These are phyloP conservation scores for Globisporangium radiosum DNA, from an alignment of 352 stramenopile genomes.

Conservation along the genomic window DNA sequence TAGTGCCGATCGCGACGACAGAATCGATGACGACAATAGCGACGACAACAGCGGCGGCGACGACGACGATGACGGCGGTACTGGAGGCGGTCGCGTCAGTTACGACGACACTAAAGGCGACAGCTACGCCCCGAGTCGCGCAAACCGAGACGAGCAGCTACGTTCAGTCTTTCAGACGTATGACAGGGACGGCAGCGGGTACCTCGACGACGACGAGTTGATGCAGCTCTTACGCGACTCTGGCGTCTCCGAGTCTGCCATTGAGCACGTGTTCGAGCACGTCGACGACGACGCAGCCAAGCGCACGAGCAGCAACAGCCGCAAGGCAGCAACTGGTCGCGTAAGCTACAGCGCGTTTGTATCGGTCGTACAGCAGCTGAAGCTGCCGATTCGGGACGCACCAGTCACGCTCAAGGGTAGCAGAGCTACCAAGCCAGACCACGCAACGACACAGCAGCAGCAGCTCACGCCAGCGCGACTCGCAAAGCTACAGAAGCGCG, in stretches of 20 bases:
- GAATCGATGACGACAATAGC: neutral
- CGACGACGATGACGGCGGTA: neutral
- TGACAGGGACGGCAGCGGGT: constrained; percentile 25
- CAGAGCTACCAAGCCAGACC: neutral
- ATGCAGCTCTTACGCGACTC: constrained; percentile 27
- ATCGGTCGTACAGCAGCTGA: constrained; percentile 13
- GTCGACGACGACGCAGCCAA: constrained; percentile 15
- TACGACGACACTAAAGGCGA: no score
- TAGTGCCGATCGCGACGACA: neutral
- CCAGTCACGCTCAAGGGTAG: neutral
- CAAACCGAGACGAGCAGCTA: constrained; percentile 5
- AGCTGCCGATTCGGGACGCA: constrained; percentile 13
- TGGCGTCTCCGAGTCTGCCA: constrained; percentile 22
- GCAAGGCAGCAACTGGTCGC: neutral
- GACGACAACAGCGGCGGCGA: neutral
- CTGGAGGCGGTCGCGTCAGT: no score
- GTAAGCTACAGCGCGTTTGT: constrained; percentile 22
- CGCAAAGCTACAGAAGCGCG: constrained; percentile 32
- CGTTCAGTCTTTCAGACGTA: constrained; percentile 30
- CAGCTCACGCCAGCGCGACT: constrained; percentile 13
- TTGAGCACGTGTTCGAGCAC: constrained; percentile 22
- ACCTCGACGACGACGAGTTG: constrained; percentile 29
- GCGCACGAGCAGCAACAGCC: neutral
- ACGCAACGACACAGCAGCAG: constrained; percentile 7
- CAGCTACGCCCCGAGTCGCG: no score